These are phyloP conservation scores for Penicillium brasilianum DNA, from an alignment of 2,329 filamentous ascomycete genomes.

Conservation along the genomic window DNA sequence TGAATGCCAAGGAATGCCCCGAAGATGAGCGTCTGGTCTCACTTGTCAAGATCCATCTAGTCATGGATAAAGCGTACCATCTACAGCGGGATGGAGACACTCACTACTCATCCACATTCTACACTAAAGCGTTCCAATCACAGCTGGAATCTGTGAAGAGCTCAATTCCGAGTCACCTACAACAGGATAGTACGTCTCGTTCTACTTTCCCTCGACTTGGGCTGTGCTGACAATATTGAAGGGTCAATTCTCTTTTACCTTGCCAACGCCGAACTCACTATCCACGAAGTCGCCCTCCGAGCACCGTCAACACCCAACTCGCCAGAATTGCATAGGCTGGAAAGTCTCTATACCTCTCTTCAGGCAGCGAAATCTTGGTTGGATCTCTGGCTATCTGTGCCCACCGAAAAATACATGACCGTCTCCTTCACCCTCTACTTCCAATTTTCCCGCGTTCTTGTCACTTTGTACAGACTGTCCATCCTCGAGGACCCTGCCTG, in stretches of 20 bases:
- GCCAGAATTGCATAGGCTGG: constrained; percentile 28
- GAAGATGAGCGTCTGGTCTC: constrained; percentile 56
- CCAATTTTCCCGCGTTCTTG: constrained; percentile 30
- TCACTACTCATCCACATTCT: constrained; percentile 20
- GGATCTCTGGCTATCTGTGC: constrained; percentile 24
- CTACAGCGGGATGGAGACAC: constrained; percentile 24
- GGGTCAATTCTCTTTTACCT: constrained; percentile 22
- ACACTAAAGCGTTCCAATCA: constrained; percentile 27
- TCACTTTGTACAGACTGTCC: constrained; percentile 31
- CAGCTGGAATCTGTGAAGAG: constrained; percentile 28
- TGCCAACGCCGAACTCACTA: constrained; percentile 27
- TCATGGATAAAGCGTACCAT: constrained; percentile 29
- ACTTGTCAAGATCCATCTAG: constrained; percentile 31
- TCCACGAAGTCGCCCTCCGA: constrained; percentile 29
- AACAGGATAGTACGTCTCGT: constrained; percentile 26
- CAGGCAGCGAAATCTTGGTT: constrained; percentile 32
- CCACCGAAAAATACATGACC: constrained; percentile 18
- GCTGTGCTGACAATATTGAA: constrained; percentile 14
- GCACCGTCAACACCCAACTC: constrained; percentile 24
- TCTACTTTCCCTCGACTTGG: background rate
- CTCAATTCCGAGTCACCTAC: constrained; percentile 26
- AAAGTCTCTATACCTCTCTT: constrained; percentile 30
- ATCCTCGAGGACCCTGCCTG: constrained; percentile 35
- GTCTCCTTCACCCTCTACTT: constrained; percentile 31
- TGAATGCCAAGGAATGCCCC: constrained; percentile 52